These are phyloP conservation scores for Paralagenidium karlingii DNA, from an alignment of 352 stramenopile species.

Conservation along the genomic window DNA sequence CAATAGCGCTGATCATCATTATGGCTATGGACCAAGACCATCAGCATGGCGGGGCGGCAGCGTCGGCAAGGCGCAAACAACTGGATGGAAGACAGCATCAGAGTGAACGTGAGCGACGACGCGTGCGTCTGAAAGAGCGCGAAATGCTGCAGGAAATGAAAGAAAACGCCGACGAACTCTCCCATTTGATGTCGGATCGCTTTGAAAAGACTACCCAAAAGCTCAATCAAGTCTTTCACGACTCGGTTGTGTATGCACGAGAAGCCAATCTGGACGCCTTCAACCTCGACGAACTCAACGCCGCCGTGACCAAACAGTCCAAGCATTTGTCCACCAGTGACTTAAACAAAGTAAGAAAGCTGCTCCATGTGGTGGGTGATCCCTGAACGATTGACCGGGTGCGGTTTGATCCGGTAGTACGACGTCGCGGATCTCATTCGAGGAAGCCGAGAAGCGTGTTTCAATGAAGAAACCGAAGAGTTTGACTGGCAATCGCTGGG, in stretches of 20 bases:
- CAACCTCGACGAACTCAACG: slow-evolving; percentile 76
- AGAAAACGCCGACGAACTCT: slow-evolving; percentile 53
- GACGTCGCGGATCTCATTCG: slow-evolving; percentile 55
- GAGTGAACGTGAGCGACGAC: slow-evolving; percentile 61
- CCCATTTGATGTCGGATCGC: slow-evolving; percentile 37
- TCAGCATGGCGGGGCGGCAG: too few species aligned
- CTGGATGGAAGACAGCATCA: too few species aligned
- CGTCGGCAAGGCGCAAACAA: too few species aligned
- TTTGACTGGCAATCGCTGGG: slow-evolving; percentile 65
- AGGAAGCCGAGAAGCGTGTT: slow-evolving; percentile 23
- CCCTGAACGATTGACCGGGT: background rate
- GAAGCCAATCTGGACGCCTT: slow-evolving; percentile 72
- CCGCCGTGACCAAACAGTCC: slow-evolving; percentile 58
- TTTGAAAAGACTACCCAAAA: slow-evolving; percentile 48
- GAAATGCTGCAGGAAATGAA: slow-evolving; percentile 61
- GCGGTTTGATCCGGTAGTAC: slow-evolving; percentile 16
- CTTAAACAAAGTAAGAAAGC: slow-evolving; percentile 47
- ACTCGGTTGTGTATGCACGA: slow-evolving; percentile 62
- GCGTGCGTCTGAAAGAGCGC: slow-evolving; percentile 63
- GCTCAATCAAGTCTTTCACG: slow-evolving; percentile 68
- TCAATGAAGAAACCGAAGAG: slow-evolving; percentile 11
- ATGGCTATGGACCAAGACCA: too few species aligned
- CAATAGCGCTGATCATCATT: too few species aligned
- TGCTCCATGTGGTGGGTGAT: too few species aligned
- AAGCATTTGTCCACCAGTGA: slow-evolving; percentile 55